Percentiles rank a stretch among this genome's conserved stretches.
Conservation (phyloP, 2,329 filamentous ascomycete genomes). For the Neofusicoccum umdonicola region DNA sequence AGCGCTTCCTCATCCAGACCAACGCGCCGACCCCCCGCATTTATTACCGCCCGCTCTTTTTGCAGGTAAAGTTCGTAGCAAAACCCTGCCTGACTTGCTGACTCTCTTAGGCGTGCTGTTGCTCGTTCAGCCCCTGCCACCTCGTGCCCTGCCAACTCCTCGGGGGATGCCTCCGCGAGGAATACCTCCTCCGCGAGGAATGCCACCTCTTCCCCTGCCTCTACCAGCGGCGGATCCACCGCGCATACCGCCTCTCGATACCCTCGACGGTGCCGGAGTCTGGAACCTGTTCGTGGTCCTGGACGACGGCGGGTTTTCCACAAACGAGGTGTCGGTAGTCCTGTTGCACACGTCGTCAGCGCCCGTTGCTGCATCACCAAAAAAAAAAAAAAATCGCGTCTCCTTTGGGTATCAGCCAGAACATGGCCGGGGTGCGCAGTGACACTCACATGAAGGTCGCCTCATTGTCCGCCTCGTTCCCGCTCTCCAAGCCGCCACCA, state of each 20-base stretch:
- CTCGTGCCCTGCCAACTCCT: constrained; percentile 37
- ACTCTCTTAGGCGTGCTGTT: background rate
- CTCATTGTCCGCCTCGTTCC: constrained; percentile 54
- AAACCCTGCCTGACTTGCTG: too few species aligned
- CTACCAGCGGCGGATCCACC: background rate
- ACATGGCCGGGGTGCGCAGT: too few species aligned
- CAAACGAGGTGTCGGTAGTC: constrained; percentile 88
- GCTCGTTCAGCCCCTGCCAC: constrained; percentile 13
- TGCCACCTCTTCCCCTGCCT: constrained; percentile 3
- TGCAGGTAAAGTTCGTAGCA: too few species aligned
- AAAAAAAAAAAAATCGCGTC: too few species aligned
- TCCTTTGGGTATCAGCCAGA: too few species aligned
- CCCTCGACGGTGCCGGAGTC: constrained; percentile 26
- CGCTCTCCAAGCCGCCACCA: background rate
- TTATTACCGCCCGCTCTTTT: too few species aligned
- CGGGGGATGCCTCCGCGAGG: constrained; percentile 33
- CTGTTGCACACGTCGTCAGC: constrained; percentile 43
- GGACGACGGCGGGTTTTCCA: constrained; percentile 72
- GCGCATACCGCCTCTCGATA: constrained; percentile 11
- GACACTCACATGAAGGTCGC: constrained; percentile 75
- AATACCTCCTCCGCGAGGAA: background rate
- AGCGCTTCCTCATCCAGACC: too few species aligned
- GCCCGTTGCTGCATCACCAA: background rate
- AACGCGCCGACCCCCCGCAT: too few species aligned
- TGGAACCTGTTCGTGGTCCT: constrained; percentile 46